A percentile compares a stretch with the other conserved stretches of the same genome.
Conservation (phyloP, 176 grass and related monocot species). For the Ampelocalamus luodianensis region DNA sequence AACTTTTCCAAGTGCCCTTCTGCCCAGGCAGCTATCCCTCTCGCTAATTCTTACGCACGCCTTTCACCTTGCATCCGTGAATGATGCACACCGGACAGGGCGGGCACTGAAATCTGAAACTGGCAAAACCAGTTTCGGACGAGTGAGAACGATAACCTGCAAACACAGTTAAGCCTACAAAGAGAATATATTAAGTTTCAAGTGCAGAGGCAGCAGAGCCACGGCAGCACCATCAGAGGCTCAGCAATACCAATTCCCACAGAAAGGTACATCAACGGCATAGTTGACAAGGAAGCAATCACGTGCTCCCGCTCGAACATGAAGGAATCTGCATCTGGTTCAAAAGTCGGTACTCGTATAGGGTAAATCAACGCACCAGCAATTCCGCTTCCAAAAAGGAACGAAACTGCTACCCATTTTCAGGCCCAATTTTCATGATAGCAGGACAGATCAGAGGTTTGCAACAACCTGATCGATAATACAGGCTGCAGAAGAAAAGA, state of each 20-base stretch:
- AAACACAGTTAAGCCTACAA: neutral
- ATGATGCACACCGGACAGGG: neutral
- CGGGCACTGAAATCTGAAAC: neutral
- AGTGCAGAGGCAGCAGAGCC: neutral
- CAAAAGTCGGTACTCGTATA: slow-evolving; percentile 27
- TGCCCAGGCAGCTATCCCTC: neutral
- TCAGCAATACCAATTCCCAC: neutral
- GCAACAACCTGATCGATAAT: neutral
- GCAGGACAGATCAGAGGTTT: neutral
- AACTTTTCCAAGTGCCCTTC: neutral
- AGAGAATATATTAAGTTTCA: neutral
- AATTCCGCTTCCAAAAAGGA: neutral
- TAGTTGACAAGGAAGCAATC: neutral
- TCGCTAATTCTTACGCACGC: too few species aligned
- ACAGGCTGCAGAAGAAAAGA: neutral
- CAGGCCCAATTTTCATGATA: slow-evolving; percentile 8
- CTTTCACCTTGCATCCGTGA: neutral
- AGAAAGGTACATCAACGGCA: neutral
- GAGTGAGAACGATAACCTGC: slow-evolving; percentile 9
- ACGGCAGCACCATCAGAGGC: neutral
- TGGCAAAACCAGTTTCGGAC: neutral
- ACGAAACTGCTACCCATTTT: neutral
- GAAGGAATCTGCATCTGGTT: slow-evolving; percentile 35
- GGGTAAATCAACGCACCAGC: neutral
- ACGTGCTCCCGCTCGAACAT: neutral